Conservation (phyloP, 768 basidiomycete species). For the Auricularia sp. region DNA sequence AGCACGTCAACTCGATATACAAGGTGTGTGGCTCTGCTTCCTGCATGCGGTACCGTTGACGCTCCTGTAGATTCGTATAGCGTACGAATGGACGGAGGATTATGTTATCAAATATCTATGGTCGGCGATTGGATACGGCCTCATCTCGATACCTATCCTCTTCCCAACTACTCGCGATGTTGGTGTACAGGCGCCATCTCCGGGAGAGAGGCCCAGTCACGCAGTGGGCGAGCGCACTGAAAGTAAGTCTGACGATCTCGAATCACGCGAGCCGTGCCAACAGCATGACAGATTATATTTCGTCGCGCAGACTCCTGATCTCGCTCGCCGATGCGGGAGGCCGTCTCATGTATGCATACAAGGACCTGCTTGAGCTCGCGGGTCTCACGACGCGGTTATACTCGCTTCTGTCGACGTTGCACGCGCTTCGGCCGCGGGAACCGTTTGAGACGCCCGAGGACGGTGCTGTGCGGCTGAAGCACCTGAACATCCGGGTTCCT, state of each 20-base stretch:
- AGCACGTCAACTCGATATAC: constrained; percentile 87
- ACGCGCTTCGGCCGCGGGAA: constrained; percentile 55
- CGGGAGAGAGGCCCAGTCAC: constrained; percentile 4
- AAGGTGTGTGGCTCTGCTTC: constrained; percentile 38
- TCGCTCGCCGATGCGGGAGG: constrained; percentile 97
- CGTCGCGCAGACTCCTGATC: constrained; percentile 80
- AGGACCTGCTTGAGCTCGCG: constrained; percentile 89
- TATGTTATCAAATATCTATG: constrained; percentile 94
- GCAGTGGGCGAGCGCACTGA: constrained; percentile 42
- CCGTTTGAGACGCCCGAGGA: constrained; percentile 24
- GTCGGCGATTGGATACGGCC: constrained; percentile 84
- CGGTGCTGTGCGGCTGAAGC: constrained; percentile 48
- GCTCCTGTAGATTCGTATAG: constrained; percentile 61
- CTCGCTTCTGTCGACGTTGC: constrained; percentile 75
- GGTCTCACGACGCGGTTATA: constrained; percentile 88
- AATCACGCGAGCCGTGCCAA: background rate
- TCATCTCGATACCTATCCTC: constrained; percentile 86
- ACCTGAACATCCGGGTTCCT: constrained; percentile 68
- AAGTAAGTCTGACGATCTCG: constrained; percentile 22
- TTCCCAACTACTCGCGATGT: constrained; percentile 46
- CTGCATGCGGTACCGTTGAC: background rate
- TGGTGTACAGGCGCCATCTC: constrained; percentile 10
- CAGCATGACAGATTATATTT: constrained; percentile 62
- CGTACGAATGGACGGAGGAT: constrained; percentile 94
- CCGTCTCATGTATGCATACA: constrained; percentile 92